Evolutionary conservation across 148 eudicot species (phyloP).

Genomic region (Chenopodium album): DNA sequence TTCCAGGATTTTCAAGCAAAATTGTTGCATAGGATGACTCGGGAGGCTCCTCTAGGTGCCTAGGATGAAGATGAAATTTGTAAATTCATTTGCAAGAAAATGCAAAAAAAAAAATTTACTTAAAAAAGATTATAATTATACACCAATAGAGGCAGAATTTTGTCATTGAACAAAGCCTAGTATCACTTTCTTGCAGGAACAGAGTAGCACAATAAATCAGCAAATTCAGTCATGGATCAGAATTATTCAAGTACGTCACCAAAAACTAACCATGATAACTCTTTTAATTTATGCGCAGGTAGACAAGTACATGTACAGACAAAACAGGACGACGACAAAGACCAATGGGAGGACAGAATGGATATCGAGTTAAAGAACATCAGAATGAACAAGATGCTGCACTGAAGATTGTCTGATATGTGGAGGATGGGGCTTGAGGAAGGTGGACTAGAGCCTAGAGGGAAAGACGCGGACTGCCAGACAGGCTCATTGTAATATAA

Average conservation of each 20-base stretch:
- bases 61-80: slow-evolving; percentile 29
- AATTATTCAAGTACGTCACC: neutral
- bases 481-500: neutral
- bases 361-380: slow-evolving; percentile 5
- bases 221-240: neutral
- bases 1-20: slow-evolving; percentile 57
- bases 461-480: neutral
- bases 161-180: neutral
- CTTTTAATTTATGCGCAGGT: neutral
- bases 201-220: neutral
- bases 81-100: slow-evolving; percentile 10
- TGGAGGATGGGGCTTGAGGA: neutral
- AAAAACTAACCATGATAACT: neutral
- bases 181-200: slow-evolving; percentile 6
- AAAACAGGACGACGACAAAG: slow-evolving; percentile 12
- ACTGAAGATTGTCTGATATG: neutral
- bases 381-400: slow-evolving; percentile 4
- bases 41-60: slow-evolving; percentile 60
- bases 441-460: neutral
- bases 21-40: slow-evolving; percentile 56
- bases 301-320: neutral
- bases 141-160: neutral
- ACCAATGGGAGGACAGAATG: neutral
- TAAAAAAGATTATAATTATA: neutral
- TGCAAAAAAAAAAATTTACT: neutral